Base-by-base conservation (phyloP, 805 yeast species). In the Brettanomyces bruxellensis region DNA sequence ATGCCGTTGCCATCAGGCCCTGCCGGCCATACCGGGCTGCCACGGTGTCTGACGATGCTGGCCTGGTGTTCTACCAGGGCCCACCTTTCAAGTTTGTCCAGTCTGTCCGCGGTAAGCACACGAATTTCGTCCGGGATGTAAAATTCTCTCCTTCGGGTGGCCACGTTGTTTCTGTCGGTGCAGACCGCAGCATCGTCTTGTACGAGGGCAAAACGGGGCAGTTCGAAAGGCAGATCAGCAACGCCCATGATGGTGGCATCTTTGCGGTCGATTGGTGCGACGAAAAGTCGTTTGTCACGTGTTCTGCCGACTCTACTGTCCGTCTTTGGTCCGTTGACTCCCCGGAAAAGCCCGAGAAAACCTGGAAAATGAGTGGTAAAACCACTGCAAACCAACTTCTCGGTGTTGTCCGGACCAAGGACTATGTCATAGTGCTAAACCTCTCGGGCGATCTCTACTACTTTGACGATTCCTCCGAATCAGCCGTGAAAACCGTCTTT, bases 181-280 rank as follows among this genome's bases (percentile, higher is more conserved):
- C 91, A 30, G 98, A 93, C 64, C 77, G 95, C 52, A 67, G 71
- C 43, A 77, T 87, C 47, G 84, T 76, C 34, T 62, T 90, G 7
- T 93, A 87, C 62, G 95, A 91, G 51, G 97, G 97, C 23, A 81
- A 82, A 54, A 76, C 86, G 5, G 97, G 97, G 37, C 96, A 86
- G 44, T 77, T 74, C 52, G 45, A 81, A 14, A 71, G 73, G 46
- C 76, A 73, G 55, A 60, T 80, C 25, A 77, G 75, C 4, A 53
- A 51, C 22, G 59, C 62, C 4, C 91, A 91, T 55, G 72, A 75
- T 6, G 95, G 95, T 41, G 90, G 96, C 42, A 76, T 90, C n/a
- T 85, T 81, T 56, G 81, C 84, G 1, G 66, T 90, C 3, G 73
- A 83, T 23, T 89, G 95, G 91, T 66, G 72, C 34, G 68, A 72